Conservation (phyloP, 2,329 filamentous ascomycete species). For the Hypoxylon sp. region DNA sequence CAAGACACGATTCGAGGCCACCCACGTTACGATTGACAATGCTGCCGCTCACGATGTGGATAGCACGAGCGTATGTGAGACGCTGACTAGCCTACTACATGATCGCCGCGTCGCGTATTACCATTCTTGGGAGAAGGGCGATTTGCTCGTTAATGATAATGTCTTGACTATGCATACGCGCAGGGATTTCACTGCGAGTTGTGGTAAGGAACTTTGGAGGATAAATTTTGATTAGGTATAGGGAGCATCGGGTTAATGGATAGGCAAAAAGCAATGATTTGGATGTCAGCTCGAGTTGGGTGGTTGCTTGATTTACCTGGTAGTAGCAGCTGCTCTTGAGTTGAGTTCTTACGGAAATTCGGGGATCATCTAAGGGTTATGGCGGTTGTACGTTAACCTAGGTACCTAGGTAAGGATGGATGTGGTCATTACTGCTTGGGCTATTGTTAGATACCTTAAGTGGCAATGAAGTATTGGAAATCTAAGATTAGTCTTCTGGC, state of each 20-base stretch:
- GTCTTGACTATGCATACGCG: constrained; percentile 65
- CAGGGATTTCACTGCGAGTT: constrained; percentile 62
- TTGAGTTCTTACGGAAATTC: neutral
- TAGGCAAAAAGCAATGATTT: neutral
- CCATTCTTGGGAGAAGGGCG: constrained; percentile 69
- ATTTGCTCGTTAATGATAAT: constrained; percentile 69
- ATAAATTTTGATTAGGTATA: constrained; percentile 66
- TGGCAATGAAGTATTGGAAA: no score
- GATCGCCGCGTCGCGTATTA: constrained; percentile 66
- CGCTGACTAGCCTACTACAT: constrained; percentile 62
- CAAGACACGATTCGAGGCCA: constrained; percentile 67
- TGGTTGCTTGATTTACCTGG: no score
- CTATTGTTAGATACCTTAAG: no score
- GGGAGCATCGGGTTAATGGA: neutral
- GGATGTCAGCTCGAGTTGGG: neutral
- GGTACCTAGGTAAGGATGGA: neutral
- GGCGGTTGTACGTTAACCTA: neutral
- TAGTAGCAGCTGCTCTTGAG: neutral
- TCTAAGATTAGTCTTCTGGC: no score
- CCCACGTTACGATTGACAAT: constrained; percentile 61
- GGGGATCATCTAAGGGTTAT: neutral
- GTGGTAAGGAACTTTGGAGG: constrained; percentile 65
- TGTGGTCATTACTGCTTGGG: neutral
- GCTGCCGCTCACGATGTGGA: constrained; percentile 43
- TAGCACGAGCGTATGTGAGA: constrained; percentile 54